These are phyloP conservation scores for Fibroporia radiculosa DNA, from an alignment of 768 basidiomycete genomes.

Conservation along the genomic window DNA sequence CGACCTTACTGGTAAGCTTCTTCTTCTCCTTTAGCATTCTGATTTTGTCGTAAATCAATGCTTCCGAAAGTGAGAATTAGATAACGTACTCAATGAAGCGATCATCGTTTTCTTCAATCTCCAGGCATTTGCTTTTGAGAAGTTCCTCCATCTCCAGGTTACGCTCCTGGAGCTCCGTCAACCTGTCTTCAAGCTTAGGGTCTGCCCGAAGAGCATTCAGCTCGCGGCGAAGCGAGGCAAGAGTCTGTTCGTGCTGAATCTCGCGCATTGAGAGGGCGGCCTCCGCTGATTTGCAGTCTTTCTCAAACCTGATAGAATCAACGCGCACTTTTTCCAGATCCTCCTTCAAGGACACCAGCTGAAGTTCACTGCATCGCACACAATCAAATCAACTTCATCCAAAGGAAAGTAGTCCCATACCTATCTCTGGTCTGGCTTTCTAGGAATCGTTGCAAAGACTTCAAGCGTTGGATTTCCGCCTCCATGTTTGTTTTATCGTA, in stretches of 20 bases:
- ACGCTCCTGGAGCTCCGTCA: conserved; percentile 59
- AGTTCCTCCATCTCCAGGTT: conserved; percentile 73
- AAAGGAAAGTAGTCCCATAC: conserved; percentile 27
- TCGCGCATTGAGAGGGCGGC: conserved; percentile 56
- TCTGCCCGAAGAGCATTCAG: conserved; percentile 42
- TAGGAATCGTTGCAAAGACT: conserved; percentile 52
- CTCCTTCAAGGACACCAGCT: conserved; percentile 30
- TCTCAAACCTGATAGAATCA: conserved; percentile 46
- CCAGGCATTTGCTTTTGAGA: conserved; percentile 57
- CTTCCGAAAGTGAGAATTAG: background rate
- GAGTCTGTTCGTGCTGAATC: conserved; percentile 61
- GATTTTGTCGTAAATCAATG: conserved; percentile 1
- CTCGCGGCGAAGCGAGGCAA: conserved; percentile 50
- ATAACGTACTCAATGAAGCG: conserved; percentile 65
- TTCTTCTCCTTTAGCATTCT: conserved; percentile 80
- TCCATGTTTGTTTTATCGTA: conserved; percentile 49
- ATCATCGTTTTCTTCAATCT: conserved; percentile 84
- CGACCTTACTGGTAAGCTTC: conserved; percentile 62
- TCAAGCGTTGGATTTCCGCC: conserved; percentile 57
- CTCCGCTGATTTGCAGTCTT: conserved; percentile 52
- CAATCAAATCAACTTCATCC: no score
- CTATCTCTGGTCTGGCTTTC: conserved; percentile 59
- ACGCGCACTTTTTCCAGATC: conserved; percentile 34
- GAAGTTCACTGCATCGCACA: conserved; percentile 43
- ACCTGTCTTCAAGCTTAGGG: conserved; percentile 45